A percentile compares a stretch with the other conserved stretches of the same genome.
Conservation (phyloP, 2,329 filamentous ascomycete species). For the Clarireedia paspali region DNA sequence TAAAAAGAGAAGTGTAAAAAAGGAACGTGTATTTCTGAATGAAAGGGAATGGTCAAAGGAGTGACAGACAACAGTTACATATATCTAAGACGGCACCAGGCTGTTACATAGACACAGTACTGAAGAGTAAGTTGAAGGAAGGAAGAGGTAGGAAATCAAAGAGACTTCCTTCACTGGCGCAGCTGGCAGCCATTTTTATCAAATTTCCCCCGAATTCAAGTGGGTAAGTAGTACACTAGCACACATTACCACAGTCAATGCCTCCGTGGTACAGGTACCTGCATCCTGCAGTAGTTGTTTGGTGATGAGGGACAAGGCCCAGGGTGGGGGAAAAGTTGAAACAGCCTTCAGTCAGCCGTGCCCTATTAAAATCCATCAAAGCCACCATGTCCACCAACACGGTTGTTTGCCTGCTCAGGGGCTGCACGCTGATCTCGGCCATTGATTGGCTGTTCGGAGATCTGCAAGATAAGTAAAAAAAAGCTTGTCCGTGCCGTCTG, state of each 20-base stretch:
- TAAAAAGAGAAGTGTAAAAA: not conserved
- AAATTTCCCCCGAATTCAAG: not conserved
- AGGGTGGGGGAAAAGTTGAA: not conserved
- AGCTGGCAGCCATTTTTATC: constrained; percentile 4
- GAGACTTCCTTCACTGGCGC: not conserved
- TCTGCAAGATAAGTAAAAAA: no score
- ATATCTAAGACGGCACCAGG: constrained; percentile 6
- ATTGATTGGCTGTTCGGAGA: no score
- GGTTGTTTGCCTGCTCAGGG: no score
- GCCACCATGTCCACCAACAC: no score
- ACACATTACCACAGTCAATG: not conserved
- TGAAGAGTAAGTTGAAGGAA: not conserved
- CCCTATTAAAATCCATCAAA: no score
- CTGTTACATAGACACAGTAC: not conserved
- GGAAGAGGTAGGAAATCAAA: not conserved
- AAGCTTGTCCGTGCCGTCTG: no score
- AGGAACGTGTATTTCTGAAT: constrained; percentile 7
- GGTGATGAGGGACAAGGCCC: not conserved
- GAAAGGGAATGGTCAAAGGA: not conserved
- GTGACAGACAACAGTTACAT: not conserved
- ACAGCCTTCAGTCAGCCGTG: not conserved
- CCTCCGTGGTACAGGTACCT: not conserved
- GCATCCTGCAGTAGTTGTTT: not conserved
- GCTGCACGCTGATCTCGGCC: no score
- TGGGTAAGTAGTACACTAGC: not conserved